Conservation (phyloP, 148 eudicot genomes). For the Polygonum aviculare region DNA sequence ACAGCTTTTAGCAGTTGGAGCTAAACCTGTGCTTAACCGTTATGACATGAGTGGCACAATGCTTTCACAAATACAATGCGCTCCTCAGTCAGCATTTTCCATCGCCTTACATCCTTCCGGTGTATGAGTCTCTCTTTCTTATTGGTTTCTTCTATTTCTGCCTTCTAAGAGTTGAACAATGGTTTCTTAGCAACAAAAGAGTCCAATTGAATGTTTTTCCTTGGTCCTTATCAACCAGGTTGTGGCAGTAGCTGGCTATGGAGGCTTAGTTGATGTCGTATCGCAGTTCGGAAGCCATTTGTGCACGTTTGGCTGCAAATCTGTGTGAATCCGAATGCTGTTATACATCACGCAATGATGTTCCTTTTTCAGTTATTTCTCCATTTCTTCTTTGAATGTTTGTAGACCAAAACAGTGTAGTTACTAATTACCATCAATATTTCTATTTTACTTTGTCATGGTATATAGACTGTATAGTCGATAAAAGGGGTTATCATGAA, state of each 20-base stretch:
- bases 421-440: too few relatives aligned
- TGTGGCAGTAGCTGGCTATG: conserved; percentile 79
- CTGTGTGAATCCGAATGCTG: conserved; percentile 15
- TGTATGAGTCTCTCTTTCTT: conserved; percentile 24
- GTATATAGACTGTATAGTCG: too few relatives aligned
- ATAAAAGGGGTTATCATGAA: too few relatives aligned
- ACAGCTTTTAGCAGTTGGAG: conserved; percentile 91
- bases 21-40: conserved; percentile 73
- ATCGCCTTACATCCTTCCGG: conserved; percentile 72
- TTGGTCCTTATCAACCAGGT: conserved; percentile 32
- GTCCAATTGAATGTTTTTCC: background rate
- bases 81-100: conserved; percentile 84
- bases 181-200: background rate
- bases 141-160: background rate
- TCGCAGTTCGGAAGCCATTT: conserved; percentile 90
- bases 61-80: conserved; percentile 78
- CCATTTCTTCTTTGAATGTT: too few relatives aligned
- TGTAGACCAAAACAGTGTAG: too few relatives aligned
- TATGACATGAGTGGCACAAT: conserved; percentile 72
- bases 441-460: too few relatives aligned
- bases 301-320: conserved; percentile 59
- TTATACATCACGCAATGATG: too few relatives aligned
- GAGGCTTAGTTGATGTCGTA: conserved; percentile 73
- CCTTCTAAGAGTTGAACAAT: background rate
- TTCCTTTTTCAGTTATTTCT: too few relatives aligned